These are phyloP conservation scores for Clitoria ternatea DNA, from an alignment of 306 rosid species.

Conservation along the genomic window DNA sequence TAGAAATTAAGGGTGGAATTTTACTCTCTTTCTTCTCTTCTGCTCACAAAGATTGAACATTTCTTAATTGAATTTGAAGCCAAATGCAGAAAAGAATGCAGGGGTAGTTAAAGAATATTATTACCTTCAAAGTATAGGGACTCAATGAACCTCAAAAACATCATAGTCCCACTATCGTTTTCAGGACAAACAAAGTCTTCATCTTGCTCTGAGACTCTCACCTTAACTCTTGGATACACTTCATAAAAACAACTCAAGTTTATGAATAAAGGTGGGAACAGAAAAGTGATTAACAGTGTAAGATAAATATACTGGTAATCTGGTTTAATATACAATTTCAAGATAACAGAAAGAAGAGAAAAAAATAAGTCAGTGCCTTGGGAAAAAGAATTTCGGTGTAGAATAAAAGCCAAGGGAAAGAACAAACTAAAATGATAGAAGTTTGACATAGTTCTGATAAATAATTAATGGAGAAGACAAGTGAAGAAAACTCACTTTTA, in stretches of 20 bases:
- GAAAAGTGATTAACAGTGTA: neutral
- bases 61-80: neutral
- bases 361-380: too few species aligned
- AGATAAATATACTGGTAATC: neutral
- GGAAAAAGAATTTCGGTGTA: too few species aligned
- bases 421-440: neutral
- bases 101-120: too few species aligned
- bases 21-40: slow-evolving; percentile 27
- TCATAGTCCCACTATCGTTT: slow-evolving; percentile 20
- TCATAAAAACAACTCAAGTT: neutral
- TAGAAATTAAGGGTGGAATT: slow-evolving; percentile 20
- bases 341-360: neutral
- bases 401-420: neutral
- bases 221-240: slow-evolving; percentile 58
- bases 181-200: slow-evolving; percentile 27
- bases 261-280: neutral
- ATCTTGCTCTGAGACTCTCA: slow-evolving; percentile 31
- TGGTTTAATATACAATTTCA: too few species aligned
- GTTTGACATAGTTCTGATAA: neutral
- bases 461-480: neutral
- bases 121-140: slow-evolving; percentile 33
- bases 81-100: neutral
- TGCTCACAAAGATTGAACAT: slow-evolving; percentile 6
- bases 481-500: slow-evolving; percentile 29
- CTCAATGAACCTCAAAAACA: slow-evolving; percentile 21